Evolutionary conservation across 306 rosid genomes (phyloP).

Genomic region (Quercus dentata): DNA sequence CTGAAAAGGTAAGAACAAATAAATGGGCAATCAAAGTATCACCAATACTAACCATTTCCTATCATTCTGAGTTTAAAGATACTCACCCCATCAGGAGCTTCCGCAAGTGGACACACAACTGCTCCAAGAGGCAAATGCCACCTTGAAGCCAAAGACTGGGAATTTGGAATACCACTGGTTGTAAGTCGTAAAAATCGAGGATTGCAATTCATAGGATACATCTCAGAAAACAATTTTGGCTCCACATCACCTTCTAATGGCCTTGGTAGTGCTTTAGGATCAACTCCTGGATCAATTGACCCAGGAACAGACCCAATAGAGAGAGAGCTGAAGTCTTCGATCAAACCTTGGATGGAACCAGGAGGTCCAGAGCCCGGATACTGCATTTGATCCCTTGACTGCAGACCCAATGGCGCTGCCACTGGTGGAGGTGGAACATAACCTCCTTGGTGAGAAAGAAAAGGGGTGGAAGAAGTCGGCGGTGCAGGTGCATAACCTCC

Average conservation of each 20-base stretch:
- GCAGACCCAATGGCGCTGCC: constrained; percentile 60
- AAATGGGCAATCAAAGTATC: constrained; percentile 12
- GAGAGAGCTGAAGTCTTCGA: constrained; percentile 86
- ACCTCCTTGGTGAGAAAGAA: constrained; percentile 59
- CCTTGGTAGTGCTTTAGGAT: constrained; percentile 77
- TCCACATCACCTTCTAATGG: constrained; percentile 86
- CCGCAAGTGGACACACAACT: constrained; percentile 97
- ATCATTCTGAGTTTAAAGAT: constrained; percentile 23
- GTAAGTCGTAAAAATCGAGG: constrained; percentile 82
- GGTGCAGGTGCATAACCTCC: constrained; percentile 48
- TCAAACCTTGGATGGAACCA: constrained; percentile 69
- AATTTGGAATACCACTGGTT: constrained; percentile 80
- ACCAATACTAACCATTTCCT: constrained; percentile 1
- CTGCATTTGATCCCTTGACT: constrained; percentile 52
- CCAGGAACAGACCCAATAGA: constrained; percentile 85
- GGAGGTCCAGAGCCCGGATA: constrained; percentile 62
- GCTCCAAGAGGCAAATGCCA: constrained; percentile 99
- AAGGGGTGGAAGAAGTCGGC: constrained; percentile 47
- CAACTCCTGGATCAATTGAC: constrained; percentile 70
- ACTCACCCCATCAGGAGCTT: constrained; percentile 85
- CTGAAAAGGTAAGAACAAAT: constrained; percentile 36
- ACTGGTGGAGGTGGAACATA: constrained; percentile 50
- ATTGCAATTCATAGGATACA: constrained; percentile 70
- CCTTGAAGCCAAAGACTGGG: constrained; percentile 93
- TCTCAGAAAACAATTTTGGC: constrained; percentile 54